Base-by-base conservation (phyloP, 2,329 filamentous ascomycete genomes). In the Fragosphaeria purpurea region DNA sequence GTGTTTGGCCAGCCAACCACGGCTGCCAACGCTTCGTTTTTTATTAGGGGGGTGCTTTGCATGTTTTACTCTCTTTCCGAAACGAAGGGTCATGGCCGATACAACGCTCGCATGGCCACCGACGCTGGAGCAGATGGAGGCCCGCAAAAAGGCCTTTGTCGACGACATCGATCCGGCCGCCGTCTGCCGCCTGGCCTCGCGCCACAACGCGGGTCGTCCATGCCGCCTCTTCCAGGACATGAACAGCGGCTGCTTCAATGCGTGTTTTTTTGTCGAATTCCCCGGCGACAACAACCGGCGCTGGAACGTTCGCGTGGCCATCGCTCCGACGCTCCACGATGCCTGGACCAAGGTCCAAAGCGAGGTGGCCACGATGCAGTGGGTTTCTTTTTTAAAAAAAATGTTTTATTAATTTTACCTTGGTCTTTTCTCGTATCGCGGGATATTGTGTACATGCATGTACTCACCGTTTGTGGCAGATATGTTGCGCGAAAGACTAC, bases 321-420 rank as follows among this genome's bases (percentile, higher is more conserved):
- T 62, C 7, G 56, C 56, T 41, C 54, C 60, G 1, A 44, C 47
- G 34, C 34, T 61, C 9, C 37, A 54, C 4, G 52, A 60, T 47
- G 44, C 55, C 6, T 61, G 58, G 61, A 46, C 51, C 13, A 62
- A 63, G 51, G 35, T 63, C 22, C 47, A 56, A 38, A 62, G 59
- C 41, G 60, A 63, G 46, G 58, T 61, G 9, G 47, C 57, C 4
- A 62, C 60, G 3, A 52, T 62, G 30, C 48, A 50, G 54, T 53
- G 41, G 55, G 58, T 22, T 22, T 22, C 22, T 22, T 22, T 22
- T 22, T 22, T n/a, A n/a, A n/a, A n/a, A n/a, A n/a, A 49, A 48
- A 10, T 39, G 47, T 13, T 32, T 35, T 39, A 13, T 32, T 39
- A 1, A 11, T 5, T 39, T 38, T 12, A 13, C 22, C 22, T 22